Base-by-base conservation (phyloP, 148 eudicot species). In the Spergularia marina region DNA sequence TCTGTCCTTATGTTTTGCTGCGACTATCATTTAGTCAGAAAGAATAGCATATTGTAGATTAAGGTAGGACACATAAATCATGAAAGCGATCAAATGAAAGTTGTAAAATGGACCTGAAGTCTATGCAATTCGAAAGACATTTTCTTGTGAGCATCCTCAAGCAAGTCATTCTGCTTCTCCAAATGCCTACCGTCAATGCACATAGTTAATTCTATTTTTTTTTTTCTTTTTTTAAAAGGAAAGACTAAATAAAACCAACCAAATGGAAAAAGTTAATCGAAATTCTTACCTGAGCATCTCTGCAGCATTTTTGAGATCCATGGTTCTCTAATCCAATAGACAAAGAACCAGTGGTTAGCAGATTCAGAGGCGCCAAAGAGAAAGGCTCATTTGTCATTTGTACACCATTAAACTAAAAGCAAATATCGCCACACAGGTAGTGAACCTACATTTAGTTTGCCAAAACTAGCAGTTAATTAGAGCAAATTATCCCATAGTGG, bases 41-140 rank as follows among this genome's bases (percentile, higher is more conserved):
- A 51, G 13, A 68, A 36, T 8, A 68, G 2, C 5, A 11, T 44
- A 44, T 6, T 44, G 49, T 44, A 9, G 49, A 39, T 39, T 7
- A 58, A 10, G 3, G 18, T 67, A 14, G 34, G 3, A 10, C 53
- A 14, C 18, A 49, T 36, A 10, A 58, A 53, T 34, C 14, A 52
- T 4, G 44, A 66, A 40, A 39, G 20, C 1, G 21, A 56, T 21
- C 15, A 47, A 21, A n/a, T 7, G 21, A 25, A 66, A 39, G 7
- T n/a, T 68, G 30, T 30, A 30, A 30, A 74, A 72, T 55, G 34
- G 30, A 87, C 92, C 87, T 85, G 86, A 74, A 89, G 89, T 70
- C 66, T 80, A 56, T 83, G 89, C 75, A 87, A 74, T 73, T 87
- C 91, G 53, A 84, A 85, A 25, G 89, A 74, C 88, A 89, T 86